These are phyloP conservation scores for Tetraselmis striata DNA, from an alignment of 139 green algal genomes.

Conservation along the genomic window DNA sequence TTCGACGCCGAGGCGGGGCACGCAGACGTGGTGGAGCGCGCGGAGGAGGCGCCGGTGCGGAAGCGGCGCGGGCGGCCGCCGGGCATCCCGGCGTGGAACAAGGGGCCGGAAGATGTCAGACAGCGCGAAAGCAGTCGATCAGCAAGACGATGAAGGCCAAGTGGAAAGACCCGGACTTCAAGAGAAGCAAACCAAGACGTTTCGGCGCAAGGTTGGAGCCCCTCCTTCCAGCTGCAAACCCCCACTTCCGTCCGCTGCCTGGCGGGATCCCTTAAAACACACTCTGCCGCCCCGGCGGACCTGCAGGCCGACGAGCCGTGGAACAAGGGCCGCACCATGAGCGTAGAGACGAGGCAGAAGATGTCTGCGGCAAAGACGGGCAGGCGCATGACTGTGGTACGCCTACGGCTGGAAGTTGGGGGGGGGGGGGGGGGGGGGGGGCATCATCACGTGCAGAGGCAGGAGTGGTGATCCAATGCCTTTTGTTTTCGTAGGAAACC, in stretches of 20 bases:
- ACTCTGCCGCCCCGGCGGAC: background rate
- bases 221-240: too few relatives aligned
- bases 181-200: background rate
- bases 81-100: background rate
- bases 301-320: slow-evolving; percentile 31
- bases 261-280: too few relatives aligned
- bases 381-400: background rate
- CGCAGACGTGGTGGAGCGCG: background rate
- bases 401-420: background rate
- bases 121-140: background rate
- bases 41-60: background rate
- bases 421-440: too few relatives aligned
- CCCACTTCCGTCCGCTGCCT: background rate
- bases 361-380: slow-evolving; percentile 16
- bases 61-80: background rate
- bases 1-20: background rate
- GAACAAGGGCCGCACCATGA: slow-evolving; percentile 42
- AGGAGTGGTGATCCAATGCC: too few relatives aligned
- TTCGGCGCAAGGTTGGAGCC: background rate
- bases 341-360: slow-evolving; percentile 19
- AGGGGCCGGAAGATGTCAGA: background rate
- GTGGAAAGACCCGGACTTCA: background rate
- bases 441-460: too few relatives aligned
- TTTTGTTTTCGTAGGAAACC: background rate
- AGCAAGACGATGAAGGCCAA: background rate